These are phyloP conservation scores for Leccinum sublutescens DNA, from an alignment of 768 basidiomycete species.

Conservation along the genomic window DNA sequence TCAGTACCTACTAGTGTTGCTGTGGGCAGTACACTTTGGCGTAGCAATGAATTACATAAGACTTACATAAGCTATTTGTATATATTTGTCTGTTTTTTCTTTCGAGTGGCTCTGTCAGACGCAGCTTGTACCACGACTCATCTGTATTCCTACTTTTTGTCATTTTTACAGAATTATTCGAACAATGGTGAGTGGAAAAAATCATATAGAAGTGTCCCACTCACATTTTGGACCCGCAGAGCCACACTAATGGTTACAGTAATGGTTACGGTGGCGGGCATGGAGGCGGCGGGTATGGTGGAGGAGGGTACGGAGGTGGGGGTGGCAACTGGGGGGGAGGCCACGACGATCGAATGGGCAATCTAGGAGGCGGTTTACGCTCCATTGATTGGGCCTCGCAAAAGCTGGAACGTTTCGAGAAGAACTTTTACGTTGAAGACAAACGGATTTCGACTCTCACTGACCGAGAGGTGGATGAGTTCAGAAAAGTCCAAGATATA, in stretches of 20 bases:
- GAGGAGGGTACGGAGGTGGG: conserved; percentile 31
- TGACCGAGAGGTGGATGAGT: conserved; percentile 88
- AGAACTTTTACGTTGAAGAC: conserved; percentile 96
- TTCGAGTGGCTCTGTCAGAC: conserved; percentile 12
- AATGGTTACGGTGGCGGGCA: conserved; percentile 38
- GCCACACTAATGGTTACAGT: conserved; percentile 34
- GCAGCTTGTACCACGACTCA: conserved; percentile 24
- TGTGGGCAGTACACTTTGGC: neutral
- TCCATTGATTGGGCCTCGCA: conserved; percentile 80
- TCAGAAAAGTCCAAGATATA: conserved; percentile 81
- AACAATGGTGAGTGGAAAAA: conserved; percentile 21
- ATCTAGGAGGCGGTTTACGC: conserved; percentile 78
- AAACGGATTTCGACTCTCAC: conserved; percentile 72
- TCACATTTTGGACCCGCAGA: conserved; percentile 18
- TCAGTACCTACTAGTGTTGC: neutral
- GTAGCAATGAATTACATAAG: conserved; percentile 6
- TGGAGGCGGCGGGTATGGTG: conserved; percentile 24
- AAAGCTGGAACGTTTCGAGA: conserved; percentile 85
- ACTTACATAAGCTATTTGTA: neutral
- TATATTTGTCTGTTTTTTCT: conserved; percentile 19
- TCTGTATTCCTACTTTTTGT: conserved; percentile 1
- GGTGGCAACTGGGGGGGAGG: conserved; percentile 39
- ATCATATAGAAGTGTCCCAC: neutral
- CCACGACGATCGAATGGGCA: conserved; percentile 66
- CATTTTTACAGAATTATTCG: neutral